These are phyloP conservation scores for Paraleonurus japonicus DNA, from an alignment of 257 asterid genomes.

Conservation along the genomic window DNA sequence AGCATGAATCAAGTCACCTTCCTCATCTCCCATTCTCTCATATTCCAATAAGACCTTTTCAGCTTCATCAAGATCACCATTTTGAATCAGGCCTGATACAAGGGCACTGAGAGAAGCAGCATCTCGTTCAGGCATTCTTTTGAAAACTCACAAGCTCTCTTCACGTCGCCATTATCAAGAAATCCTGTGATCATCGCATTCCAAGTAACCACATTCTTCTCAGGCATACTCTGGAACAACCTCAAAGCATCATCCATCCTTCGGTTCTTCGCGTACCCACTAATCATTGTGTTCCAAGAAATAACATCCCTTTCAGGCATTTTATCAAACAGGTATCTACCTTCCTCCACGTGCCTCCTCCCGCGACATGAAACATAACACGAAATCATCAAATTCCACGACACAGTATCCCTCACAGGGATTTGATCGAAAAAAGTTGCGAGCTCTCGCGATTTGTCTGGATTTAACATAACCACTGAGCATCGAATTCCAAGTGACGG, in stretches of 20 bases:
- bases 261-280: slow-evolving; percentile 73
- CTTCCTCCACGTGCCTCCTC: slow-evolving; percentile 46
- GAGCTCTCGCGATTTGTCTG: slow-evolving; percentile 57
- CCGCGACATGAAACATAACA: slow-evolving; percentile 60
- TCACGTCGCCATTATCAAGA: slow-evolving; percentile 56
- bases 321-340: slow-evolving; percentile 50
- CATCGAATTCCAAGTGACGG: slow-evolving; percentile 85
- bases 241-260: slow-evolving; percentile 59
- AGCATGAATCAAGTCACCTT: slow-evolving; percentile 56
- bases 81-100: slow-evolving; percentile 71
- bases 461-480: slow-evolving; percentile 56
- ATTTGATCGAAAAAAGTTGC: slow-evolving; percentile 70
- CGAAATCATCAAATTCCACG: slow-evolving; percentile 72
- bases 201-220: slow-evolving; percentile 76
- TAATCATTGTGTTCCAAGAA: slow-evolving; percentile 89
- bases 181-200: slow-evolving; percentile 77
- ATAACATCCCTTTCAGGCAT: slow-evolving; percentile 60
- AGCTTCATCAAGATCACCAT: slow-evolving; percentile 58
- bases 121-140: slow-evolving; percentile 64
- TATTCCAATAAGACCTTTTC: slow-evolving; percentile 43
- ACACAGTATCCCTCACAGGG: slow-evolving; percentile 58
- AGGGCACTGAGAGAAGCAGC: slow-evolving; percentile 61
- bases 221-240: slow-evolving; percentile 52
- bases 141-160: slow-evolving; percentile 52
- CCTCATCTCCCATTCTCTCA: slow-evolving; percentile 26